Evolutionary conservation across 345 rosid genomes (phyloP).

Genomic region (Aurinia saxatilis): DNA sequence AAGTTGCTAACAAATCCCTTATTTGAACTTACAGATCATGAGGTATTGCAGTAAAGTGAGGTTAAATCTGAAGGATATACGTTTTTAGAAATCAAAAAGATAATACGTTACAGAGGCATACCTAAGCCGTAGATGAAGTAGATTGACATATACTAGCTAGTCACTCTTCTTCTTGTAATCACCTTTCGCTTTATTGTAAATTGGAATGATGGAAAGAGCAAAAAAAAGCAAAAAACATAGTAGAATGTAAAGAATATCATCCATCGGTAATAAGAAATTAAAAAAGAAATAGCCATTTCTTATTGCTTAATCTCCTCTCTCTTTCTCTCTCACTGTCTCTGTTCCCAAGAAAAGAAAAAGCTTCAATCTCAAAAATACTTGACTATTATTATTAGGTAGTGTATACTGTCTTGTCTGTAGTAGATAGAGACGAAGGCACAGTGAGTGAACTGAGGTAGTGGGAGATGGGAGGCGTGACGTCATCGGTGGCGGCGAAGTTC

Average conservation of each 20-base stretch:
- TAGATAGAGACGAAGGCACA: neutral
- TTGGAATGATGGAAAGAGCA: slow-evolving; percentile 3
- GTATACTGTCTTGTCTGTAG: no score
- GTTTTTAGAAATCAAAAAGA: no score
- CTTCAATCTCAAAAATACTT: slow-evolving; percentile 24
- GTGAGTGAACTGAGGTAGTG: neutral
- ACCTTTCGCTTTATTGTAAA: no score
- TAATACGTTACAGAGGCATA: no score
- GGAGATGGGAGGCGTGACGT: slow-evolving; percentile 87
- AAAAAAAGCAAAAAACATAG: slow-evolving; percentile 1
- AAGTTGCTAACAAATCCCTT: no score
- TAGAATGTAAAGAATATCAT: neutral
- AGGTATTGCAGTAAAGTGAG: no score
- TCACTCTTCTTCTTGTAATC: no score
- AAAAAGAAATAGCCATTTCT: slow-evolving; percentile 10
- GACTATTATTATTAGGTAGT: neutral
- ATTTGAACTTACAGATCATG: no score
- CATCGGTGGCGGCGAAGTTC: slow-evolving; percentile 96
- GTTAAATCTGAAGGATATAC: no score
- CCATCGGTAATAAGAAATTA: no score
- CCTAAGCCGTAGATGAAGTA: no score
- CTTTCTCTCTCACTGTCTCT: slow-evolving; percentile 6
- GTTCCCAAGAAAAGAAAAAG: slow-evolving; percentile 19
- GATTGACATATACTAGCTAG: no score
- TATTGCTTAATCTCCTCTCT: neutral